A percentile compares a stretch with the other conserved stretches of the same genome.
These are phyloP conservation scores for Xylaria curta DNA, from an alignment of 495 filamentous ascomycete genomes.

Conservation along the genomic window DNA sequence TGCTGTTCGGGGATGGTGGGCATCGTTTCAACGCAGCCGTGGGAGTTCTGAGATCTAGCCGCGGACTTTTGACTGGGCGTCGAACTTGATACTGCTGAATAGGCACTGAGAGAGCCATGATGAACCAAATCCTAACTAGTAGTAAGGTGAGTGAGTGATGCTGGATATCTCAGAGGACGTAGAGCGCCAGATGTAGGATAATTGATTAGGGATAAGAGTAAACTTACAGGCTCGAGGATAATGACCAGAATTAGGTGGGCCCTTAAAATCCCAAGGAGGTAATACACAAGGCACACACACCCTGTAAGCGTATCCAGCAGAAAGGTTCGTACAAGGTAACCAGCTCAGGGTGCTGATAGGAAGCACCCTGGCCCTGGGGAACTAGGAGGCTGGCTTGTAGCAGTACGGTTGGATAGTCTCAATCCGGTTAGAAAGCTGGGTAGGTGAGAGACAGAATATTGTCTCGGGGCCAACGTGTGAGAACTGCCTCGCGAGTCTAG, in stretches of 20 bases:
- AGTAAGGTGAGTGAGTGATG: not conserved
- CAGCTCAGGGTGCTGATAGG: conserved; percentile 7
- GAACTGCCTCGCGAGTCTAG: conserved; percentile 18
- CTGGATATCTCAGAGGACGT: not conserved
- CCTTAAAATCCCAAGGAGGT: conserved; percentile 29
- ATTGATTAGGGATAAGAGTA: not conserved
- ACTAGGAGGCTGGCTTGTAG: conserved; percentile 20
- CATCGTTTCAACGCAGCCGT: not conserved
- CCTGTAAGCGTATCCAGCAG: conserved; percentile 33
- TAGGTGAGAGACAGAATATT: conserved; percentile 1
- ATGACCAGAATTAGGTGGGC: conserved; percentile 26
- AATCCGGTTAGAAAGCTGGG: conserved; percentile 18
- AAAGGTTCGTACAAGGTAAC: conserved; percentile 24
- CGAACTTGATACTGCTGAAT: not conserved
- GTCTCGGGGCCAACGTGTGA: conserved; percentile 23
- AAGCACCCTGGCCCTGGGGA: not conserved
- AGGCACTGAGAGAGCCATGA: conserved; percentile 4
- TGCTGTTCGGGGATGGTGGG: not conserved
- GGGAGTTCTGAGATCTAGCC: not conserved
- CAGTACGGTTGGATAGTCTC: conserved; percentile 14
- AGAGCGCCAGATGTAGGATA: not conserved
- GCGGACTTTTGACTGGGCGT: not conserved
- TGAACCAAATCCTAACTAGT: not conserved
- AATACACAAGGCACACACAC: conserved; percentile 31
- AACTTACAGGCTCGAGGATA: conserved; percentile 34